Percentiles rank a stretch among this genome's conserved stretches.
phyloP scores from a whole-genome alignment of 1,284 basidiomycete species.

The Rhodotorula sp. region DNA sequence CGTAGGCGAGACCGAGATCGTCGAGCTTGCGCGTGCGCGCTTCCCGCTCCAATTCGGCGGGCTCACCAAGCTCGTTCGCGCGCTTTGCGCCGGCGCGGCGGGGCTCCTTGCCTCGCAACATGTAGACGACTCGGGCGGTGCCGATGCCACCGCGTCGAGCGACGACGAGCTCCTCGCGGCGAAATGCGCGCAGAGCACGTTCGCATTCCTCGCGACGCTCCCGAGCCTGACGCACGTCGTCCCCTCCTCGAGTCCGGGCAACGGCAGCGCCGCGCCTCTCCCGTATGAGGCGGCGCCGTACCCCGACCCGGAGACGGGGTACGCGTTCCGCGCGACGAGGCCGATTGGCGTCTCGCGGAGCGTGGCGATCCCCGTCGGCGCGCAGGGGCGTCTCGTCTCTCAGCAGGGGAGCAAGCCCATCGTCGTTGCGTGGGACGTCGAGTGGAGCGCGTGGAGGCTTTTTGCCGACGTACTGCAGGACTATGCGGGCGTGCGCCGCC shows the following conservation, averaged over 20 bases:
- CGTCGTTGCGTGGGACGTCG: constrained; percentile 76
- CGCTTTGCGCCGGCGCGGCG: constrained; percentile 62
- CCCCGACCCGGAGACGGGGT: constrained; percentile 59
- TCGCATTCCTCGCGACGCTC: constrained; percentile 71
- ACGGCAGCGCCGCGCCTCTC: constrained; percentile 48
- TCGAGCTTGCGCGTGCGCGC: constrained; percentile 74
- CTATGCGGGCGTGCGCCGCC: constrained; percentile 55
- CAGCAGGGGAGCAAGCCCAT: constrained; percentile 65
- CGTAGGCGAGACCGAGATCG: constrained; percentile 66
- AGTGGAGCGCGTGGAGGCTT: constrained; percentile 79
- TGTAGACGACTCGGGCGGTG: no score
- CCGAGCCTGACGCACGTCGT: constrained; percentile 74
- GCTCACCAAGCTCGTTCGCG: constrained; percentile 69
- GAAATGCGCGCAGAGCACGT: constrained; percentile 65
- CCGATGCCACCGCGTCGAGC: constrained; percentile 55
- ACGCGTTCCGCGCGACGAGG: constrained; percentile 64
- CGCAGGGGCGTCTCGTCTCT: constrained; percentile 67
- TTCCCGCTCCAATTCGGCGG: constrained; percentile 77
- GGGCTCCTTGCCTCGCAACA: constrained; percentile 56
- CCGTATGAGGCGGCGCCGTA: constrained; percentile 65
- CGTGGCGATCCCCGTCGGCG: constrained; percentile 65
- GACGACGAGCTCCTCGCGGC: constrained; percentile 44
- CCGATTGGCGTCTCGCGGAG: constrained; percentile 74
- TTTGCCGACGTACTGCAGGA: constrained; percentile 73
- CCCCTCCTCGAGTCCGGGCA: constrained; percentile 49